These are phyloP conservation scores for Carex cristatella DNA, from an alignment of 176 grass and related monocot species.

Conservation along the genomic window DNA sequence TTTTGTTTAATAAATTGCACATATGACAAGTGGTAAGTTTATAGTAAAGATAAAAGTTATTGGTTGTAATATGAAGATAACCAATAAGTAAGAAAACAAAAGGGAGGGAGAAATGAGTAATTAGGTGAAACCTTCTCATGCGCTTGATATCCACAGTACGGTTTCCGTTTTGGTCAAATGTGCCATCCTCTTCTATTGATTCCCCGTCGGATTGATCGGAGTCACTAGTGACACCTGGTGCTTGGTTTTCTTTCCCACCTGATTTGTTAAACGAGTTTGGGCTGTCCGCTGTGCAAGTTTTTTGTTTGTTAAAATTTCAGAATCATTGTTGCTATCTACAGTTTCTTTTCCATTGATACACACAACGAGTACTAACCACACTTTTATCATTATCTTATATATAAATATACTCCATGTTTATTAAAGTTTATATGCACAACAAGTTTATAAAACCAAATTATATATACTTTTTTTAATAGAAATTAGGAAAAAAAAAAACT, in stretches of 20 bases:
- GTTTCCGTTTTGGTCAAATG: slow-evolving; percentile 52
- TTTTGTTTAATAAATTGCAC: not conserved
- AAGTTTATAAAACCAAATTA: too few species aligned
- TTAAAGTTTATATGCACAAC: too few species aligned
- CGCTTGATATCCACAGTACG: slow-evolving; percentile 52
- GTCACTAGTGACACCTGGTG: slow-evolving; percentile 56
- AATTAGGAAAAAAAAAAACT: not conserved
- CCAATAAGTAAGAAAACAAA: too few species aligned
- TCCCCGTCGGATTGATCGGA: slow-evolving; percentile 80
- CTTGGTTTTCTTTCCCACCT: slow-evolving; percentile 54
- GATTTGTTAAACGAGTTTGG: slow-evolving; percentile 68
- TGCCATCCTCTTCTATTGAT: slow-evolving; percentile 42
- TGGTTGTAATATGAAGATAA: too few species aligned
- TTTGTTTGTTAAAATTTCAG: slow-evolving; percentile 19
- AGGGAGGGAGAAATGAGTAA: too few species aligned
- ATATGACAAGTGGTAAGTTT: not conserved
- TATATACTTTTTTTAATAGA: too few species aligned
- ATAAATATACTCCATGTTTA: too few species aligned
- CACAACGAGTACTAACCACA: too few species aligned
- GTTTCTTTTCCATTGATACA: not conserved
- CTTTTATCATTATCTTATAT: too few species aligned
- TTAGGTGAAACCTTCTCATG: slow-evolving; percentile 46
- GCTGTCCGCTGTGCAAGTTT: slow-evolving; percentile 46
- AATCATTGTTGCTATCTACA: not conserved
- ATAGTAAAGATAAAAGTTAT: not conserved